Conservation (phyloP, 495 filamentous ascomycete genomes). For the Glonium stellatum region DNA sequence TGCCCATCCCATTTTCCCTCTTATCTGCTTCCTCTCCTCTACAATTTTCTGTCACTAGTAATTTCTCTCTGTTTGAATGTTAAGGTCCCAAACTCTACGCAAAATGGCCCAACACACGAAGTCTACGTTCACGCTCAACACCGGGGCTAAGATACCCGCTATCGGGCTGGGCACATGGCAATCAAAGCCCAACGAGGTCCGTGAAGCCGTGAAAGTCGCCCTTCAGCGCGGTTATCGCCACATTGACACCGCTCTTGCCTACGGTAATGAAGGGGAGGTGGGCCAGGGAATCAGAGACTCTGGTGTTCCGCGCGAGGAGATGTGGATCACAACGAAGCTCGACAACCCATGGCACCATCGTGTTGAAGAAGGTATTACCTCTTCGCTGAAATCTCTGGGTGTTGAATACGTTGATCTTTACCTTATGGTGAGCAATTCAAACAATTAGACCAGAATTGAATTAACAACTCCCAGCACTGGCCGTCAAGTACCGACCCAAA, state of each 20-base stretch:
- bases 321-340: conserved; percentile 86
- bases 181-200: conserved; percentile 55
- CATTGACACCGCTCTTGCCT: conserved; percentile 70
- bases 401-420: conserved; percentile 78
- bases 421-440: conserved; percentile 47
- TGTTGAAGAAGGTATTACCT: conserved; percentile 61
- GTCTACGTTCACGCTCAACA: conserved; percentile 66
- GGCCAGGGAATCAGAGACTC: conserved; percentile 73
- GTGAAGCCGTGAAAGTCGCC: conserved; percentile 68
- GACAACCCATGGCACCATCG: conserved; percentile 74
- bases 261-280: conserved; percentile 79
- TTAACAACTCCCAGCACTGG: conserved; percentile 52
- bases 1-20: background rate
- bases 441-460: background rate
- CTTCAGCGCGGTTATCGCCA: conserved; percentile 65
- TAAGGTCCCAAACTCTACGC: conserved; percentile 11
- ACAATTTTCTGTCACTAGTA: background rate
- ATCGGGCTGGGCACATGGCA: conserved; percentile 84
- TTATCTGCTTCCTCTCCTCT: background rate
- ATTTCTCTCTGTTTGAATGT: conserved; percentile 5
- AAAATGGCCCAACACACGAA: conserved; percentile 23
- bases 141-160: conserved; percentile 70
- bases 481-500: conserved; percentile 57
- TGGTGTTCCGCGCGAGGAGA: conserved; percentile 70
- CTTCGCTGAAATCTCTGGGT: conserved; percentile 61